phyloP scores from a whole-genome alignment of 306 rosid genomes.

The Dryas drummondii region DNA sequence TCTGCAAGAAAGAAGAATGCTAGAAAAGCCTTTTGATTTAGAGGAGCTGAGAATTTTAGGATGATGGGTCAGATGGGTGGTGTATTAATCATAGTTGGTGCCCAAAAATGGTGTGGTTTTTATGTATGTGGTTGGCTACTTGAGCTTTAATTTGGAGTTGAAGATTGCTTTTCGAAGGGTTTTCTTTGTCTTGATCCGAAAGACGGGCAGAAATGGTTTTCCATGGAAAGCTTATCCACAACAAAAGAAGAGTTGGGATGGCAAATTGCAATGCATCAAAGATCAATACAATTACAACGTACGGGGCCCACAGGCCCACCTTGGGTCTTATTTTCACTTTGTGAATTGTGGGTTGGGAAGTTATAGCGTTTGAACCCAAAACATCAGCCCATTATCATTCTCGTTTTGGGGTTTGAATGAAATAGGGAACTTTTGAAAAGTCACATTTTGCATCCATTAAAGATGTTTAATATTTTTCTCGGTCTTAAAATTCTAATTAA shows the following conservation, averaged over 20 bases:
- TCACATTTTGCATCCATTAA: no score
- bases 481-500: no score
- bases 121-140: background rate
- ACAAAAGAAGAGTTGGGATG: constrained; percentile 20
- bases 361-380: no score
- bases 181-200: background rate
- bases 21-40: background rate
- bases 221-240: constrained; percentile 41
- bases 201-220: constrained; percentile 1
- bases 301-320: background rate
- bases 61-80: background rate
- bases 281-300: background rate
- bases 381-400: no score
- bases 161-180: background rate
- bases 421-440: no score
- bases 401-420: no score
- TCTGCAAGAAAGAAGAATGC: background rate
- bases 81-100: background rate
- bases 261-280: background rate
- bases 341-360: no score
- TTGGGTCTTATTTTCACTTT: background rate
- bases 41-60: background rate
- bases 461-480: no score
- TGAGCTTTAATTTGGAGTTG: background rate
- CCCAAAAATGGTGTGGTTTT: constrained; percentile 3